Evolutionary conservation across 331 rosid species (phyloP).

Genomic region (Malus hybrid): DNA sequence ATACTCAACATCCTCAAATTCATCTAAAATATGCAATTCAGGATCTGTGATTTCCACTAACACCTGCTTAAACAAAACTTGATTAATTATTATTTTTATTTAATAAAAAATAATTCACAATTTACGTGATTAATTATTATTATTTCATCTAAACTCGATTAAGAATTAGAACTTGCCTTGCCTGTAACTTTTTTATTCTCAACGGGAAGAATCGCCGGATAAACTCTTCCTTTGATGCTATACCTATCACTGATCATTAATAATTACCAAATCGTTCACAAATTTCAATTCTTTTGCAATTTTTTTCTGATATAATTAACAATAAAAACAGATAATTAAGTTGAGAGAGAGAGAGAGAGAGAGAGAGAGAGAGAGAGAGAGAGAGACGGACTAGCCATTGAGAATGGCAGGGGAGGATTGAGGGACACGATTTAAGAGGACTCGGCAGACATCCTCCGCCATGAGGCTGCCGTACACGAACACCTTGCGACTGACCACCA

Average conservation of each 20-base stretch:
- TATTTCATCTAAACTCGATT: not conserved
- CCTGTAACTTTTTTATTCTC: constrained; percentile 47
- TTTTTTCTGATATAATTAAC: not conserved
- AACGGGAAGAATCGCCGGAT: constrained; percentile 84
- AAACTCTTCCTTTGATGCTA: constrained; percentile 75
- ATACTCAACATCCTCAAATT: constrained; percentile 82
- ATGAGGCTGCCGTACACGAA: constrained; percentile 85
- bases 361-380: not conserved
- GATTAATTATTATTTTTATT: not conserved
- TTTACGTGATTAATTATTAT: not conserved
- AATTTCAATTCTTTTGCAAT: not conserved
- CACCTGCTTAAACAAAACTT: constrained; percentile 37
- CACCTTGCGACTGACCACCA: constrained; percentile 28
- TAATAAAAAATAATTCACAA: not conserved
- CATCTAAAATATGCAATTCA: constrained; percentile 59
- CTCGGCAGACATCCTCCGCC: constrained; percentile 67
- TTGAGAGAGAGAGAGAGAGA: not conserved
- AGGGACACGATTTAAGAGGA: constrained; percentile 63
- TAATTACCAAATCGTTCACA: not conserved
- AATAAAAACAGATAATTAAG: not conserved
- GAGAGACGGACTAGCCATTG: constrained; percentile 36
- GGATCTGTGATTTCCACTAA: constrained; percentile 53
- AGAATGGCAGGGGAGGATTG: constrained; percentile 47
- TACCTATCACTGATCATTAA: constrained; percentile 28
- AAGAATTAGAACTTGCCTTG: constrained; percentile 23